Conservation (phyloP, 257 asterid species). For the Fraxinus excelsior region DNA sequence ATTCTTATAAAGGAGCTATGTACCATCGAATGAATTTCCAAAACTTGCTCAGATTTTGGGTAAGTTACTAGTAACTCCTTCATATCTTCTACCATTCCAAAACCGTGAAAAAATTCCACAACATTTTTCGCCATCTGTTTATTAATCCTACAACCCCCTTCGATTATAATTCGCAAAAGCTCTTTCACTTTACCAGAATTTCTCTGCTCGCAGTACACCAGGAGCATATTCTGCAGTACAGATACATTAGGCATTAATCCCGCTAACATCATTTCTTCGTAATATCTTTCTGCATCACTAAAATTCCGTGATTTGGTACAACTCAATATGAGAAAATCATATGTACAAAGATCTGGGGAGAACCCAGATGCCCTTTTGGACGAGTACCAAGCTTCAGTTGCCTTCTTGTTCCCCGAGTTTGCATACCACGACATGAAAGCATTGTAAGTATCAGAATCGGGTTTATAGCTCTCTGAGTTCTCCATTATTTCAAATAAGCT, state of each 20-base stretch:
- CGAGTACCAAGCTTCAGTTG: constrained; percentile 43
- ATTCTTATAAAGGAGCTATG: constrained; percentile 39
- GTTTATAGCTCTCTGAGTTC: constrained; percentile 37
- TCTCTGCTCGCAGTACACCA: constrained; percentile 34
- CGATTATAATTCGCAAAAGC: constrained; percentile 25
- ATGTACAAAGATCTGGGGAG: constrained; percentile 34
- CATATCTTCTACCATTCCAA: constrained; percentile 39
- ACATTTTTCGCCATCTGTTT: constrained; percentile 18
- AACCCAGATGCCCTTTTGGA: constrained; percentile 42
- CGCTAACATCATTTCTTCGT: constrained; percentile 40
- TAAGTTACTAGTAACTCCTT: constrained; percentile 40
- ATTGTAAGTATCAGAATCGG: constrained; percentile 41
- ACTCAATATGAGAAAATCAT: constrained; percentile 41
- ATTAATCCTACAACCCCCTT: constrained; percentile 21
- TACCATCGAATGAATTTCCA: constrained; percentile 36
- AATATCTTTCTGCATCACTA: constrained; percentile 44
- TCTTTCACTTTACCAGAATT: constrained; percentile 25
- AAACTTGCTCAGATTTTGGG: constrained; percentile 26
- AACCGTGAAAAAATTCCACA: constrained; percentile 29
- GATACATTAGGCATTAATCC: constrained; percentile 36
- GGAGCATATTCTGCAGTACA: constrained; percentile 33
- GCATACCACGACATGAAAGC: constrained; percentile 47
- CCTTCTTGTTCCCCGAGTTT: constrained; percentile 41
- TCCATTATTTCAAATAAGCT: constrained; percentile 59
- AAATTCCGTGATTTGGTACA: constrained; percentile 36